Evolutionary conservation across 805 yeast species (phyloP), one percentile per base, ranked within the genome.

Genomic region (Lipomyces oligophaga): DNA sequence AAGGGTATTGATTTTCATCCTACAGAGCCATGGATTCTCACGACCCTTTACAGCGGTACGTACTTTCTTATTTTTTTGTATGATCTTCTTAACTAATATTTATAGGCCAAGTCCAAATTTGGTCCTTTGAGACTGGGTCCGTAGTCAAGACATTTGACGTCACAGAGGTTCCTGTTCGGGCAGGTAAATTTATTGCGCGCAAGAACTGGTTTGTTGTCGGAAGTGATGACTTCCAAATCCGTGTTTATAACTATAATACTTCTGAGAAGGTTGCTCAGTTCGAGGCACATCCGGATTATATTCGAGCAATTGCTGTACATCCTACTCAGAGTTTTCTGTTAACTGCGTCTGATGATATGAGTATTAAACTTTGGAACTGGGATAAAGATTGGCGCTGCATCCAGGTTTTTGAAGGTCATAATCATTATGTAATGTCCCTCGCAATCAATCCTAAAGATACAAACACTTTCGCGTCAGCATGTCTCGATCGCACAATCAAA

Each of bases 1-100:
- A 93, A 93, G 69, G 97, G 96, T 40, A 83, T 93, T 63, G 99
- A 93, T 69, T 85, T 93, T 75, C 99, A 93, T 67, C 98, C 98
- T 20, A 75, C 89, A 18, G 98, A 93, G 67, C 97, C 98, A 43
- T 90, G 97, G 97, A 80, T 60, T 32, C 45, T 60, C 34, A 38
- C 55, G 19, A 59, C 63, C 32, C 53, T 58, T 16, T 60, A 60
- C 41, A 54, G 57, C 42, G 63, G 61, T 57, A 38, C 7, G 60
- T 37, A n/a, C n/a, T 8, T 20, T 24, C 34, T 13, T 11, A 25
- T n/a, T 27, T 25, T 5, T 10, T 25, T 31, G 2, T 11, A 24
- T 15, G 5, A 16, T 15, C 31, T 15, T 18, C 19, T 6, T 22
- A 25, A 26, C 34, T 30, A 1, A 43, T 25, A n/a, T 86, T 49